Percentiles rank a stretch among this genome's conserved stretches.
Evolutionary conservation across 1,284 basidiomycete genomes (phyloP).

Genomic region (Sutorius eximius): DNA sequence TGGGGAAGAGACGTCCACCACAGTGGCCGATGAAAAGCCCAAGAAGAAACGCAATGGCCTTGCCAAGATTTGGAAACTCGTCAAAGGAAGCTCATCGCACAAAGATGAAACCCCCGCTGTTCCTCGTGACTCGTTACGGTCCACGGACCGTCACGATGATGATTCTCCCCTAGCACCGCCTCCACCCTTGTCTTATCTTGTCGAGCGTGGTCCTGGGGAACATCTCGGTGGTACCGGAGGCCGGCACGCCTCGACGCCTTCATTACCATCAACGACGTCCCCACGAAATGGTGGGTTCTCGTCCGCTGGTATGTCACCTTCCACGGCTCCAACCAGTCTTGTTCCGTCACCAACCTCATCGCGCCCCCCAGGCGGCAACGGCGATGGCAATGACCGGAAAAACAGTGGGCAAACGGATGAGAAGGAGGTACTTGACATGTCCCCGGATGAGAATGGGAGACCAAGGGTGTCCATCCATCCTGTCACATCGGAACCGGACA

Average conservation of each 20-base stretch:
- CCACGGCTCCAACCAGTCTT: conserved; percentile 69
- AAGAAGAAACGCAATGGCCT: conserved; percentile 80
- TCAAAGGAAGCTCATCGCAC: conserved; percentile 58
- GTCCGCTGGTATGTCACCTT: conserved; percentile 61
- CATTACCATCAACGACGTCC: conserved; percentile 57
- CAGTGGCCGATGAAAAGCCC: conserved; percentile 36
- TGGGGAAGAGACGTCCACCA: conserved; percentile 30
- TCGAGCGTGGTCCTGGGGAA: conserved; percentile 61
- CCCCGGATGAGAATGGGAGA: conserved; percentile 35
- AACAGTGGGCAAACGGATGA: conserved; percentile 42
- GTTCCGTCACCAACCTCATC: conserved; percentile 73
- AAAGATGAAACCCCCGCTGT: conserved; percentile 27
- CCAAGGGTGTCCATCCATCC: conserved; percentile 46
- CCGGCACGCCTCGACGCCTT: conserved; percentile 68
- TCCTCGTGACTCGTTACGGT: conserved; percentile 31
- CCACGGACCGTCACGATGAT: conserved; percentile 54
- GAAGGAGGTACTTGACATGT: conserved; percentile 30
- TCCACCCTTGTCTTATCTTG: conserved; percentile 81
- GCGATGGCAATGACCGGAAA: conserved; percentile 49
- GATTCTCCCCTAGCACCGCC: conserved; percentile 79
- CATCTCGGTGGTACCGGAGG: conserved; percentile 37
- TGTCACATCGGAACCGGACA: conserved; percentile 57
- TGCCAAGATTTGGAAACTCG: conserved; percentile 80
- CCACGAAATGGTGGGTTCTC: conserved; percentile 51
- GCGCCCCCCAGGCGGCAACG: conserved; percentile 56